Evolutionary conservation across 2,329 filamentous ascomycete species (phyloP).

Genomic region (Trichoderma sp.): DNA sequence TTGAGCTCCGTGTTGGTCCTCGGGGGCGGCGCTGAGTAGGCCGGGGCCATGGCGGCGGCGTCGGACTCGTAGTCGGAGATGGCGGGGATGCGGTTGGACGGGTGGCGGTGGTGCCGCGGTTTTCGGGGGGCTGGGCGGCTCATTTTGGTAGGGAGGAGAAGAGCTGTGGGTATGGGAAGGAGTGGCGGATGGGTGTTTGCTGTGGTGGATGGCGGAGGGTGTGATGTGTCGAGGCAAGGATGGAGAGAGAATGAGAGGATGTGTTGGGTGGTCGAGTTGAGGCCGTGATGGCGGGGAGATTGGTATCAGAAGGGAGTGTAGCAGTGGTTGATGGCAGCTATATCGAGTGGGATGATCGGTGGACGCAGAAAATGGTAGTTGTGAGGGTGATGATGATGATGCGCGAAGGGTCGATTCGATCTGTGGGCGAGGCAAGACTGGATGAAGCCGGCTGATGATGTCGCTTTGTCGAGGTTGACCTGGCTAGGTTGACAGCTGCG

Average conservation of each 20-base stretch:
- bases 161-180: background rate
- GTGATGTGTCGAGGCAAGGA: background rate
- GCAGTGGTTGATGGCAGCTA: background rate
- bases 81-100: constrained; percentile 45
- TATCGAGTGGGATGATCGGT: too few species aligned
- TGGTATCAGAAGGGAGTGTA: too few species aligned
- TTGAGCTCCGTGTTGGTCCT: constrained; percentile 87
- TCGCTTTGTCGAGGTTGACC: background rate
- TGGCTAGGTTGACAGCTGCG: background rate
- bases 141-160: constrained; percentile 39
- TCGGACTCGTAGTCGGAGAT: constrained; percentile 69
- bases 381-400: background rate
- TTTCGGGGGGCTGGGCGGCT: constrained; percentile 49
- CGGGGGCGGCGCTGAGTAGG: constrained; percentile 51
- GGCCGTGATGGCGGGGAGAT: background rate
- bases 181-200: background rate
- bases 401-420: background rate
- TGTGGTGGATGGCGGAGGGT: background rate
- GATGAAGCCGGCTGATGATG: background rate
- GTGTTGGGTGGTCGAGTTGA: background rate
- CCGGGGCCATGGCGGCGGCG: constrained; percentile 49
- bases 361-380: background rate
- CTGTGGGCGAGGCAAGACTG: background rate
- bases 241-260: background rate
- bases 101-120: constrained; percentile 46